Base-by-base conservation (phyloP, 192 early-diverging fungal genomes). In the Endogone sp. region DNA sequence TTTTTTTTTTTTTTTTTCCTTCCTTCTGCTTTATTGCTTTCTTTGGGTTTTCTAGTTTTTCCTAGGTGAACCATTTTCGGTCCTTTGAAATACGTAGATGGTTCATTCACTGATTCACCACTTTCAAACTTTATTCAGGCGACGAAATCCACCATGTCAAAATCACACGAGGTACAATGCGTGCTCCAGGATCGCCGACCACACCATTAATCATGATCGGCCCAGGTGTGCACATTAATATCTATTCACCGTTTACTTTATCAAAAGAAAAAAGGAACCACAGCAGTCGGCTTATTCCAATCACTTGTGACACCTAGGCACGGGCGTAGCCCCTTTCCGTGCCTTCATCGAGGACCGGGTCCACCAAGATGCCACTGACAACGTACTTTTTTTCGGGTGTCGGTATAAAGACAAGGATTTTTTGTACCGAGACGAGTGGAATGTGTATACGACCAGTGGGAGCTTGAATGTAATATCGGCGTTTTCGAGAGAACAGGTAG, bases 251-350 rank as follows among this genome's bases (percentile, higher is more conserved):
- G n/a, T n/a, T n/a, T n/a, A n/a, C n/a, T n/a, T n/a, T n/a, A n/a
- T n/a, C n/a, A n/a, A n/a, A n/a, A n/a, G n/a, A n/a, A n/a, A n/a
- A n/a, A n/a, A n/a, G n/a, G n/a, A n/a, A n/a, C n/a, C n/a, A n/a
- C n/a, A n/a, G n/a, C n/a, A n/a, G n/a, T n/a, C n/a, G n/a, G n/a
- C n/a, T n/a, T n/a, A n/a, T n/a, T n/a, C n/a, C n/a, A n/a, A n/a
- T n/a, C n/a, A n/a, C n/a, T n/a, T n/a, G n/a, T n/a, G n/a, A n/a
- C n/a, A n/a, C n/a, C n/a, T n/a, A 83, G 88, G 92, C 4, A 98
- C 96, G 0, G 96, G 96, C 22, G 83, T 99, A 24, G 95, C 97
- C 9, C 92, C 96, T 0, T 95, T 99, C 85, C 84, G 94, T 68
- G 78, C 93, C 27, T 86, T 96, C 56, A 65, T 95, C 20, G 76